Base-by-base conservation (phyloP, 202 grass and related monocot species). In the Bolboschoenoplectus hybrid region DNA sequence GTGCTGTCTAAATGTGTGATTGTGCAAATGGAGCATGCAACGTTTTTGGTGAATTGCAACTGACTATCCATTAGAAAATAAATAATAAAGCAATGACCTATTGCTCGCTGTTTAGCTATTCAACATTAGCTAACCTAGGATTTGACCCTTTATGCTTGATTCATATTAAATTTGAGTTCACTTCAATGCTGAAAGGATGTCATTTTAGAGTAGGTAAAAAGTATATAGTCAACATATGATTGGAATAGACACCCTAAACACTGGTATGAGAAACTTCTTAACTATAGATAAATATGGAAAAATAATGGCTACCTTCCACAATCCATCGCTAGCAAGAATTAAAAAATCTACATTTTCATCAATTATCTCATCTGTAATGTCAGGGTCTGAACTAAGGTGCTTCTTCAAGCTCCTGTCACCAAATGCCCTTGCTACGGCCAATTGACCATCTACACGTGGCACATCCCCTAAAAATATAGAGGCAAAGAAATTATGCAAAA, bases 281-380 rank as follows among this genome's bases (percentile, higher is more conserved):
- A 32, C 56, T 52, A 47, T 19, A 9, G 45, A 16, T 1, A 77
- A 14, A 38, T 56, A 55, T 38, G 45, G n/a, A 74, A 74, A 73
- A 13, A 51, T 51, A 74, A 57, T 16, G 43, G 14, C 55, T 87
- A 96, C 96, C 96, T 98, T 98, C 96, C 96, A 98, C 57, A 98
- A 90, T 34, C 96, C 96, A 52, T 98, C 96, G 74, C 96, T 98
- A 83, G 96, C 96, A 82, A 98, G 93, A 91, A 98, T 98, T 86
- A 98, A 68, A 41, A 91, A 91, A 55, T 98, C 91, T 1, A 82
- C 83, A 71, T 70, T 88, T 61, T 98, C 93, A 68, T 95, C 80
- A 5, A 95, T 93, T 58, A 44, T n/a, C 82, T 90, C 75, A 35
- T 91, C 87, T 2, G 34, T 53, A 53, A 98, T 81, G 60, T 93